A percentile compares a stretch with the other conserved stretches of the same genome.
Conservation (phyloP, 1,284 basidiomycete genomes). For the Gymnopus androsaceus region DNA sequence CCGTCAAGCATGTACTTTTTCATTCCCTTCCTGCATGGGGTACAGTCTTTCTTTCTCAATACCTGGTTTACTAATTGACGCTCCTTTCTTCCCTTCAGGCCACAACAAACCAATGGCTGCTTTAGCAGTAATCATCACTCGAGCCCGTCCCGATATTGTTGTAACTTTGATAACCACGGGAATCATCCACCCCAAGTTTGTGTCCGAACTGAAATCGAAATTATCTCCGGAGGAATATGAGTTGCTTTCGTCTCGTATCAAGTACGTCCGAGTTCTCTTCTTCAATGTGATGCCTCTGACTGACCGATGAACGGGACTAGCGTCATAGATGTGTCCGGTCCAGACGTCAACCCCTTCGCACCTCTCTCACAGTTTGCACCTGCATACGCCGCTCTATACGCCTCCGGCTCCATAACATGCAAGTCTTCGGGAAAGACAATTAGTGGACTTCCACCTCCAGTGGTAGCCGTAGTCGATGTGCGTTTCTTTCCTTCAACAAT, state of each 20-base stretch:
- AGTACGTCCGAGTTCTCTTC: background rate
- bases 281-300: too few species aligned
- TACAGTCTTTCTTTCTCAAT: background rate
- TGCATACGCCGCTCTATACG: constrained; percentile 8
- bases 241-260: background rate
- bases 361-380: background rate
- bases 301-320: too few species aligned
- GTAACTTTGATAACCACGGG: constrained; percentile 3
- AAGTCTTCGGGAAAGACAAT: constrained; percentile 4
- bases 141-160: constrained; percentile 5
- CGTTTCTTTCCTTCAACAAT: background rate
- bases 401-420: constrained; percentile 1
- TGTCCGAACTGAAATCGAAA: constrained; percentile 3
- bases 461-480: constrained; percentile 10
- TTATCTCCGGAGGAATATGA: background rate
- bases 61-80: background rate
- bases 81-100: background rate
- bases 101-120: constrained; percentile 11
- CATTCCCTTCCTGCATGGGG: constrained; percentile 11
- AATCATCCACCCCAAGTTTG: constrained; percentile 4
- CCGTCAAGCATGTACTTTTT: constrained; percentile 7
- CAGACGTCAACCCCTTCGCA: background rate
- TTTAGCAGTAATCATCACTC: constrained; percentile 4
- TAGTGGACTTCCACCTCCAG: background rate
- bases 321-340: constrained; percentile 2